Evolutionary conservation across 2,329 filamentous ascomycete genomes (phyloP).

Genomic region (Bipolaris victoriae): DNA sequence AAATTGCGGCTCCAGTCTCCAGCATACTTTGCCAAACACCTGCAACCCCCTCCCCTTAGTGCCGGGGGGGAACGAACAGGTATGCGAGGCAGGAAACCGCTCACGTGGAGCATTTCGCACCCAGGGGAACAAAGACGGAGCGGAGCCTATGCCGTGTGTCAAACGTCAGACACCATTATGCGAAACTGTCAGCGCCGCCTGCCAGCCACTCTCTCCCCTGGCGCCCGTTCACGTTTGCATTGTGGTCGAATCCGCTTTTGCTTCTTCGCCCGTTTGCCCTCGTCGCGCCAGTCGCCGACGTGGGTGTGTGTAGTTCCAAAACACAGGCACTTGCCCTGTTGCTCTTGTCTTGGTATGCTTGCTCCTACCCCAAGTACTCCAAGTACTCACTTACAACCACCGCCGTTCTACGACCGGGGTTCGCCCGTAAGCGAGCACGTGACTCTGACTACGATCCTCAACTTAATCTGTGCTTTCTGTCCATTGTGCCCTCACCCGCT

Average conservation of each 20-base stretch:
- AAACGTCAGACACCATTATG: conserved; percentile 14
- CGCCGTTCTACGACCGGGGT: background rate
- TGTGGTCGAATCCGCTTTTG: conserved; percentile 13
- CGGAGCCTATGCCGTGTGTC: conserved; percentile 7
- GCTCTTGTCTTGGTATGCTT: background rate
- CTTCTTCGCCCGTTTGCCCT: conserved; percentile 13
- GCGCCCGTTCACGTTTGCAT: conserved; percentile 1
- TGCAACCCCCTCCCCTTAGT: conserved; percentile 11
- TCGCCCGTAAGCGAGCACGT: conserved; percentile 21
- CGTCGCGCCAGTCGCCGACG: background rate
- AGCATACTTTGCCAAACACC: conserved; percentile 10
- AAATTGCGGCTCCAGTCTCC: conserved; percentile 22
- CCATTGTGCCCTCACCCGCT: conserved; percentile 30
- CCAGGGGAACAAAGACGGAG: conserved; percentile 5
- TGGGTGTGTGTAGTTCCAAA: too few species aligned
- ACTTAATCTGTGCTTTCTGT: conserved; percentile 26
- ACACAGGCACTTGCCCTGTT: too few species aligned
- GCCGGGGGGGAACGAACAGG: background rate
- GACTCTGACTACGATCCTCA: conserved; percentile 22
- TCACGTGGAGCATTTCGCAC: conserved; percentile 13
- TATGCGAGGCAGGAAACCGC: background rate
- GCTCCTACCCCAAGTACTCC: too few species aligned
- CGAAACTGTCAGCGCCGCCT: conserved; percentile 2
- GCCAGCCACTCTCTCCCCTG: too few species aligned
- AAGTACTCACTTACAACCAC: background rate